Evolutionary conservation across 352 stramenopile species (phyloP), one percentile per base, ranked within the genome.

Genomic region (Pythium biforme): DNA sequence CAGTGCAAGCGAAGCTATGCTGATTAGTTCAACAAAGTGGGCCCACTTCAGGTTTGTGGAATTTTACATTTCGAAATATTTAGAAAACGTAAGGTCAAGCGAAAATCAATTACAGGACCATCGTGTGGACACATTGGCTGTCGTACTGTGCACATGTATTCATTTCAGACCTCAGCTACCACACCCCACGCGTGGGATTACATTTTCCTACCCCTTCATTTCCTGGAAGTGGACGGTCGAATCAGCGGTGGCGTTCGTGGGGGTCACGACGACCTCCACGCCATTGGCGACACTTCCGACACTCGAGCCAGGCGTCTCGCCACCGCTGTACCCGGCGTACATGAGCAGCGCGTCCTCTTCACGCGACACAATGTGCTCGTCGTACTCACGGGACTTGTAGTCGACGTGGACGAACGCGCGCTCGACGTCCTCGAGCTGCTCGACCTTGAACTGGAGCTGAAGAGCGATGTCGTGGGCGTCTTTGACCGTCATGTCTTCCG

Each of bases 391-490:
- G 17, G 71, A 69, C 68, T 96, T 81, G 74, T 96, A 97, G 73
- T 97, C 90, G 62, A 97, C 90, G 61, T 97, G 90, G 11, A 97
- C 90, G 74, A 97, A 97, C 43, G 86, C 91, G 20, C 90, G 75
- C 71, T 97, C 90, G 3, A 97, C 90, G 60, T 96, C 84, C 48
- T 92, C 82, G 31, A 84, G 59, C 26, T 74, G 69, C 70, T 97
- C 90, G 63, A 97, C 59, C 59, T 65, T 65, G 49, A 65, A 66
- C 98, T 98, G 94, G 46, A 98, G 77, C 68, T 97, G 89, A 52
- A 98, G 87, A 22, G 89, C 90, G 51, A 98, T 91, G 72, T 98
- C 95, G 72, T 98, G 95, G 31, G 84, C 88, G 58, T 95, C 78
- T 65, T 94, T 90, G 19, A 98, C 76, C 1, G 90, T 83, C 66